Base-by-base conservation (phyloP, 768 basidiomycete species). In the Boletus bicolor region DNA sequence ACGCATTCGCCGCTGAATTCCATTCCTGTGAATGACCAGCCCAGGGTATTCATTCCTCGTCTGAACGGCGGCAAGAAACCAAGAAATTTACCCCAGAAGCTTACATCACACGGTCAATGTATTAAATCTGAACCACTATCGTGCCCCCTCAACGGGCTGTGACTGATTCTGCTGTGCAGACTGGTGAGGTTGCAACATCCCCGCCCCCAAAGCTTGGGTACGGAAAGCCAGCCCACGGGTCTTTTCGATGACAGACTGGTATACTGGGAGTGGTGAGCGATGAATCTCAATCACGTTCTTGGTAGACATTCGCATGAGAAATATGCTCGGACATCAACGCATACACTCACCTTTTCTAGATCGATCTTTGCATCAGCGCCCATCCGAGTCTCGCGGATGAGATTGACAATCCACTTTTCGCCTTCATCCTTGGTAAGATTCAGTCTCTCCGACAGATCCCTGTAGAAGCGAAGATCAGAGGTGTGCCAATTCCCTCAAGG, bases 321-420 rank as follows among this genome's bases (percentile, higher is more conserved):
- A 47, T 9, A 3, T 4, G 5, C 11, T 15, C n/a, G 2, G 10
- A 24, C 30, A 32, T 36, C 2, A 37, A 43, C 15, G 8, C 15
- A 39, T 44, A 30, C 5, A 32, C 55, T 39, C 57, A 91, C 93
- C 79, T 96, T 93, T 73, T 95, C 93, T 28, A 98, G 79, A 72
- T 98, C 96, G 57, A 98, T 98, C 77, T 96, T 97, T 49, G 96
- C 96, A 64, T 98, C 96, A 1, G 91, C 88, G 14, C 93, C 93
- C 89, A 96, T 93, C 44, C 93, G 83, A 7, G 95, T 96, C 73
- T 98, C 97, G 35, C 97, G 86, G 65, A 98, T 97, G 58, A 98
- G 88, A 77, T 98, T 98, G 65, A 98, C 97, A 58, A 98, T 96
- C 96, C 96, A 99, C 66, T 96, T 96, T 70, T 99, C 97, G 49